Evolutionary conservation across 768 basidiomycete genomes (phyloP).

Genomic region (Lentinula detonsa): DNA sequence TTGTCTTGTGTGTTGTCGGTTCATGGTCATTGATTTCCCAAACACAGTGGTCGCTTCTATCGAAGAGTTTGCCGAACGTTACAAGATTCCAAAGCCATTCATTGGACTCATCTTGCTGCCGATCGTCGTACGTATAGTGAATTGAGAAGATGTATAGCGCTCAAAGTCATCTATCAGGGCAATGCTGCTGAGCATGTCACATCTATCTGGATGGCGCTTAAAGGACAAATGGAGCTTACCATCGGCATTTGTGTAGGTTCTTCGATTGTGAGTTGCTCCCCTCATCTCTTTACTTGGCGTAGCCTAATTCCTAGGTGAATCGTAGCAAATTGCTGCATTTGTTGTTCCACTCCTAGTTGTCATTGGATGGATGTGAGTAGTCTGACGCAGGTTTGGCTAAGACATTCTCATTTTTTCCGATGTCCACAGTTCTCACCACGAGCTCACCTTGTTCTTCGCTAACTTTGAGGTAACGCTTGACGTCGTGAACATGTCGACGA

Average conservation of each 20-base stretch:
- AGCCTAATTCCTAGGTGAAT: neutral
- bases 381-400: neutral
- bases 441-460: conserved; percentile 77
- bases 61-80: conserved; percentile 81
- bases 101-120: conserved; percentile 85
- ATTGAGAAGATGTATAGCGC: neutral
- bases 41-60: conserved; percentile 79
- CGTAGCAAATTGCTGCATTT: conserved; percentile 79
- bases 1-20: neutral
- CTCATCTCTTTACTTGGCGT: neutral
- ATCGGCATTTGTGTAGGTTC: conserved; percentile 79
- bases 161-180: conserved; percentile 31
- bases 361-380: conserved; percentile 76
- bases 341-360: conserved; percentile 86
- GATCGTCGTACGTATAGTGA: conserved; percentile 57
- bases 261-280: conserved; percentile 55
- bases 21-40: conserved; percentile 16
- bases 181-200: conserved; percentile 86
- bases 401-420: conserved; percentile 3
- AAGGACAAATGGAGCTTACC: conserved; percentile 66
- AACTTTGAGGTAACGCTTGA: conserved; percentile 64
- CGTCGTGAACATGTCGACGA: neutral
- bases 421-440: conserved; percentile 43
- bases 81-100: conserved; percentile 77
- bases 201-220: conserved; percentile 85